A percentile compares a stretch with the other conserved stretches of the same genome.
These are phyloP conservation scores for Hypoxylon lenormandii DNA, from an alignment of 495 filamentous ascomycete species.

Conservation along the genomic window DNA sequence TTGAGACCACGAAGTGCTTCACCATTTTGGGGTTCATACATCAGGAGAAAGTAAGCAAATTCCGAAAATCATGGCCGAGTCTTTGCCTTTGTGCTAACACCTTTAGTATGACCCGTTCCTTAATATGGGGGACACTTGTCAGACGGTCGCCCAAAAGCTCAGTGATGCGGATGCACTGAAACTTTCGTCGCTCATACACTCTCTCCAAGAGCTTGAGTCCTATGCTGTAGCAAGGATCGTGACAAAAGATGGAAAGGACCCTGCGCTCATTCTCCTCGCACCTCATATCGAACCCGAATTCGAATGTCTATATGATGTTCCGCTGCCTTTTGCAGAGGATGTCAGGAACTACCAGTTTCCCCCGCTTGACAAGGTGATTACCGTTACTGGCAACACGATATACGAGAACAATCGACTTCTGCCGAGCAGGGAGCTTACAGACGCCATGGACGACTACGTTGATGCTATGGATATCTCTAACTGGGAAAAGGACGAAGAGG, in stretches of 20 bases:
- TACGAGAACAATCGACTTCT: conserved; percentile 84
- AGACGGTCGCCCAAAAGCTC: conserved; percentile 77
- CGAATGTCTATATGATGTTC: conserved; percentile 89
- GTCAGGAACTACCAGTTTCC: conserved; percentile 89
- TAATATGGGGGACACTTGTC: conserved; percentile 79
- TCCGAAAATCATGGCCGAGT: not conserved
- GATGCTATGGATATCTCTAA: conserved; percentile 89
- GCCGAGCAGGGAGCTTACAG: conserved; percentile 75
- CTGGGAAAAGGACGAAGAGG: conserved; percentile 72
- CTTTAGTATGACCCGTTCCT: conserved; percentile 83
- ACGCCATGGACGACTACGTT: conserved; percentile 90
- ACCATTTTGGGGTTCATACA: conserved; percentile 89
- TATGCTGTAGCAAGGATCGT: conserved; percentile 92
- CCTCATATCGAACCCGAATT: conserved; percentile 84
- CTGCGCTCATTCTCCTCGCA: conserved; percentile 82
- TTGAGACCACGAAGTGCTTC: conserved; percentile 79
- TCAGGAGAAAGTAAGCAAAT: conserved; percentile 71
- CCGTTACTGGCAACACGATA: conserved; percentile 85
- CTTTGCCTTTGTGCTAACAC: conserved; percentile 22
- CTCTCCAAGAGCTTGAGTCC: conserved; percentile 83
- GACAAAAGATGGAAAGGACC: conserved; percentile 79
- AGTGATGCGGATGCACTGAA: conserved; percentile 83
- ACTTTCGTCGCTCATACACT: conserved; percentile 88
- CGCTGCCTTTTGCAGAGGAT: conserved; percentile 95
- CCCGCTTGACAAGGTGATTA: conserved; percentile 86